These are phyloP conservation scores for Jatropha podagrica DNA, from an alignment of 441 rosid genomes.

Conservation along the genomic window DNA sequence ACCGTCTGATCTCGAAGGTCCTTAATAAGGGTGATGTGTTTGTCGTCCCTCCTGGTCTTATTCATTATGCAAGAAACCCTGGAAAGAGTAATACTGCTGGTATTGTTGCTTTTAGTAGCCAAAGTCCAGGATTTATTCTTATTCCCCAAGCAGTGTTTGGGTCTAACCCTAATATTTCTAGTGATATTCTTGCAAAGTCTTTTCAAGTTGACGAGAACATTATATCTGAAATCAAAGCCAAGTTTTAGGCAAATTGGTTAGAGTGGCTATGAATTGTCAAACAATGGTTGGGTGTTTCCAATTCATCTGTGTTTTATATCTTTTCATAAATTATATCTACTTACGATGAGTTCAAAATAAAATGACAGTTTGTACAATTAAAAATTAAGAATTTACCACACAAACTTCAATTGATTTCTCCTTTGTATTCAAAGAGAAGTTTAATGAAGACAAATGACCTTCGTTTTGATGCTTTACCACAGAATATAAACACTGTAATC, in stretches of 20 bases:
- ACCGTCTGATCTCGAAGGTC: constrained; percentile 28
- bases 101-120: constrained; percentile 39
- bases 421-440: too few relatives aligned
- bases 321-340: too few relatives aligned
- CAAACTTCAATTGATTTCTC: too few relatives aligned
- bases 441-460: too few relatives aligned
- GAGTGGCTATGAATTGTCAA: too few relatives aligned
- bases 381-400: too few relatives aligned
- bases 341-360: too few relatives aligned
- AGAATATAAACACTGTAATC: too few relatives aligned
- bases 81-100: constrained; percentile 20
- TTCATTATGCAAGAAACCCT: constrained; percentile 31
- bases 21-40: constrained; percentile 36
- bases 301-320: too few relatives aligned
- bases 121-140: constrained; percentile 32
- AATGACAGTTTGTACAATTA: too few relatives aligned
- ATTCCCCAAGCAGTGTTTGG: constrained; percentile 32
- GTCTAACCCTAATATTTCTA: constrained; percentile 24
- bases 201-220: constrained; percentile 25
- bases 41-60: constrained; percentile 42
- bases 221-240: constrained; percentile 18
- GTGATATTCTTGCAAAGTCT: constrained; percentile 27
- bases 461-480: too few relatives aligned
- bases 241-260: constrained; percentile 8
- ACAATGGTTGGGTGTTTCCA: too few relatives aligned